phyloP scores from a whole-genome alignment of 78 protist genomes.

The Dictyostelium firmibasis region DNA sequence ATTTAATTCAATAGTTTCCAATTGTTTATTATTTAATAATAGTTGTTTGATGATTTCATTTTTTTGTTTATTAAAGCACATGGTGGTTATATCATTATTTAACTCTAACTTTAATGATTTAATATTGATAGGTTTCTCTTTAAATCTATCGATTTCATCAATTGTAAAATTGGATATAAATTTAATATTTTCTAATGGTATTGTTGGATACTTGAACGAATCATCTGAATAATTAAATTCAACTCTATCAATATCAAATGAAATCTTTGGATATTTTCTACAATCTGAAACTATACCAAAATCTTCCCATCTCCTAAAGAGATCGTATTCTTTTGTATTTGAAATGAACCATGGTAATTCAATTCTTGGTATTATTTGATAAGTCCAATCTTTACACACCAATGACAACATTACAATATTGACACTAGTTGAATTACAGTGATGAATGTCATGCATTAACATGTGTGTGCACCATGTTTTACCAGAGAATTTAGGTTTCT shows the following conservation, averaged over 20 bases:
- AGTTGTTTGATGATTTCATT: not conserved
- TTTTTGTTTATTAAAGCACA: not conserved
- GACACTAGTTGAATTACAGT: not conserved
- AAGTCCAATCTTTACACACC: not conserved
- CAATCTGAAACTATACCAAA: not conserved
- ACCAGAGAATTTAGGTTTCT: not conserved
- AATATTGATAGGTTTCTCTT: not conserved
- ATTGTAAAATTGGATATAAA: not conserved
- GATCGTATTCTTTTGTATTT: not conserved
- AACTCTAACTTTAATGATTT: not conserved
- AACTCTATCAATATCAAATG: not conserved
- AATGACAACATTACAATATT: not conserved
- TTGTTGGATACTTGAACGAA: not conserved
- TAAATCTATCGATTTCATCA: not conserved
- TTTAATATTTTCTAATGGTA: not conserved
- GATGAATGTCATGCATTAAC: not conserved
- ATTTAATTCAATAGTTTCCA: not conserved
- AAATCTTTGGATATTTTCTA: not conserved
- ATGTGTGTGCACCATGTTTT: not conserved
- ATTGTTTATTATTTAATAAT: not conserved
- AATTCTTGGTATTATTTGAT: not conserved
- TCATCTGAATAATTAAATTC: not conserved
- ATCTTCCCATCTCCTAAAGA: not conserved
- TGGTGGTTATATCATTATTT: not conserved
- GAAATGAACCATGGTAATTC: slow-evolving; percentile 3